Percentiles rank a stretch among this genome's conserved stretches.
Evolutionary conservation across 1,284 basidiomycete genomes (phyloP).

Genomic region (Trametes polyzona): DNA sequence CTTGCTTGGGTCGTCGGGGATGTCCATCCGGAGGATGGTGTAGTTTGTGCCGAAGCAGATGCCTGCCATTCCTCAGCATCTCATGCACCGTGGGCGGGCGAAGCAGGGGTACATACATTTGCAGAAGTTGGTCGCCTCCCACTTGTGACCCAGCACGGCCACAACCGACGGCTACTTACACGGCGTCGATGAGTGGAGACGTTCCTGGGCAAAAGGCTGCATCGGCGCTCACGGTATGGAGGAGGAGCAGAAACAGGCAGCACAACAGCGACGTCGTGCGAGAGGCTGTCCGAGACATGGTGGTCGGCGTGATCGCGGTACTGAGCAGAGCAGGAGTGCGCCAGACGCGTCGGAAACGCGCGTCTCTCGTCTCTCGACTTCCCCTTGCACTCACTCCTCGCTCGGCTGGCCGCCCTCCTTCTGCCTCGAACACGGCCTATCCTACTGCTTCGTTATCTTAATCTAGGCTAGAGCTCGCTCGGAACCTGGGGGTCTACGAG

Average conservation of each 20-base stretch:
- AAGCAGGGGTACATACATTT: conserved; percentile 57
- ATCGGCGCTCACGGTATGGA: conserved; percentile 20
- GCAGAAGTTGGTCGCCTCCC: conserved; percentile 84
- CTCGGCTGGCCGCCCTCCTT: conserved; percentile 13
- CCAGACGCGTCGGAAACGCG: conserved; percentile 18
- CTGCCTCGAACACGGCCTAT: conserved; percentile 8
- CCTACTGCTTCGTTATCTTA: conserved; percentile 11
- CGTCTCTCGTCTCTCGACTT: conserved; percentile 21
- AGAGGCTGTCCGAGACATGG: conserved; percentile 19
- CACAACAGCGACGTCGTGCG: conserved; percentile 24
- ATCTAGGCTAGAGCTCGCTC: conserved; percentile 4
- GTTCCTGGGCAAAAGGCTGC: not conserved
- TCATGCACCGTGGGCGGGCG: not conserved
- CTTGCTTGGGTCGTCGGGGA: conserved; percentile 83
- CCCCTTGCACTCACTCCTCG: conserved; percentile 15
- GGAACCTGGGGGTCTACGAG: conserved; percentile 5
- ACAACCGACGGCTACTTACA: conserved; percentile 45
- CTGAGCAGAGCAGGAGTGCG: conserved; percentile 16
- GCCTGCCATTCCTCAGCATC: conserved; percentile 50
- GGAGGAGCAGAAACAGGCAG: conserved; percentile 22
- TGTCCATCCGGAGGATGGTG: conserved; percentile 82
- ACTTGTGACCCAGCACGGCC: conserved; percentile 61
- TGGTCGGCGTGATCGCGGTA: conserved; percentile 18
- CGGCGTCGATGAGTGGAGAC: conserved; percentile 8
- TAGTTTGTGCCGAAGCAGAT: conserved; percentile 91